These are phyloP conservation scores for Strigomonas culicis DNA, from an alignment of 208 protist genomes.

Conservation along the genomic window DNA sequence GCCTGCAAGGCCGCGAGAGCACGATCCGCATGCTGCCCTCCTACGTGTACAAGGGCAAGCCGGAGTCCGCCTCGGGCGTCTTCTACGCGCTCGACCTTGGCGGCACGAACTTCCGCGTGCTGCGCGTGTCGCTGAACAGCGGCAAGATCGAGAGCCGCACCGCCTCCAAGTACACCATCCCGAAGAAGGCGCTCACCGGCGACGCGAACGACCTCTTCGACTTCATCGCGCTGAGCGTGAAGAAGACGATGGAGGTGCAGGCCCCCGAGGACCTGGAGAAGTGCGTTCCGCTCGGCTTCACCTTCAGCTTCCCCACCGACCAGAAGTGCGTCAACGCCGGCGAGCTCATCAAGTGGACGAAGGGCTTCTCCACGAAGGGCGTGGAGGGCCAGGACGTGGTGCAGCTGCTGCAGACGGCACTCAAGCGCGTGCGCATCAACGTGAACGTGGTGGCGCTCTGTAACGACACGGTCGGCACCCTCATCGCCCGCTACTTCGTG, in stretches of 20 bases:
- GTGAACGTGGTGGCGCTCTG: constrained; percentile 82
- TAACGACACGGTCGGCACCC: constrained; percentile 92
- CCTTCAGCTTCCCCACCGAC: constrained; percentile 90
- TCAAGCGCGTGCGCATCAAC: constrained; percentile 54
- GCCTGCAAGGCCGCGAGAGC: constrained; percentile 66
- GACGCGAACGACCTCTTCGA: constrained; percentile 72
- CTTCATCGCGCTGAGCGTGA: constrained; percentile 83
- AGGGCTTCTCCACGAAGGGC: constrained; percentile 86
- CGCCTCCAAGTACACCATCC: constrained; percentile 59
- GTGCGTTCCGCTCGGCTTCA: constrained; percentile 84
- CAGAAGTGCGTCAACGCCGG: constrained; percentile 76
- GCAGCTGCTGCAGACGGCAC: constrained; percentile 73
- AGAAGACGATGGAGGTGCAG: constrained; percentile 49
- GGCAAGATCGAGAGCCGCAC: constrained; percentile 40
- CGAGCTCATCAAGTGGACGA: constrained; percentile 90
- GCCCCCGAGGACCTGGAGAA: constrained; percentile 59
- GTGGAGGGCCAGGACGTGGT: constrained; percentile 88
- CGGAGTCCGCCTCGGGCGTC: constrained; percentile 47
- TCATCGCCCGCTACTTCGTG: constrained; percentile 71
- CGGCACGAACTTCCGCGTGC: constrained; percentile 89
- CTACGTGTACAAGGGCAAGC: constrained; percentile 71
- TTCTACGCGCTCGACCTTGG: constrained; percentile 91
- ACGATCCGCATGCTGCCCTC: constrained; percentile 85
- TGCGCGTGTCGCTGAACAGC: constrained; percentile 53
- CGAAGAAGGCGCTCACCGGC: constrained; percentile 39